A percentile compares a stretch with the other conserved stretches of the same genome.
Evolutionary conservation across 345 rosid genomes (phyloP).

Genomic region (Brassica juncea): DNA sequence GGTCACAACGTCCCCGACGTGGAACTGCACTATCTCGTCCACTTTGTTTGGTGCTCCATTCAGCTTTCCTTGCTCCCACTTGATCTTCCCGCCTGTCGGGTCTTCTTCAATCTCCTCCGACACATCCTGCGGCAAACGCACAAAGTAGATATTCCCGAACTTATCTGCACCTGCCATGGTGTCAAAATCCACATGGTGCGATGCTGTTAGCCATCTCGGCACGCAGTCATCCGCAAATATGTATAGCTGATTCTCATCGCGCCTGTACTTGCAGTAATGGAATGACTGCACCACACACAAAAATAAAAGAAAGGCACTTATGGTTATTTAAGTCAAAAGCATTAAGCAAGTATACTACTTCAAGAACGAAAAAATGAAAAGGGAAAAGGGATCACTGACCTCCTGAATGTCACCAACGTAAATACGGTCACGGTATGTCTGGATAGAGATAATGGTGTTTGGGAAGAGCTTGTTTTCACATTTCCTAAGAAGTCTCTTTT

Average conservation of each 20-base stretch:
- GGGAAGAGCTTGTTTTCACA: slow-evolving; percentile 97
- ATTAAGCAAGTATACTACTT: not conserved
- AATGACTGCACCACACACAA: slow-evolving; percentile 61
- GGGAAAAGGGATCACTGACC: slow-evolving; percentile 44
- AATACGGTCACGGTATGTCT: slow-evolving; percentile 91
- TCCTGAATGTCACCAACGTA: slow-evolving; percentile 96
- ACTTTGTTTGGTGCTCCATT: slow-evolving; percentile 97
- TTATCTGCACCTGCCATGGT: slow-evolving; percentile 97
- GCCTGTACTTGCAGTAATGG: slow-evolving; percentile 97
- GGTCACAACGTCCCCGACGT: slow-evolving; percentile 81
- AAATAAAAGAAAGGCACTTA: not conserved
- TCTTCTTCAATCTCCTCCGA: slow-evolving; percentile 98
- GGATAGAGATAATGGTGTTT: slow-evolving; percentile 70
- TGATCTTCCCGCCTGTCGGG: slow-evolving; percentile 96
- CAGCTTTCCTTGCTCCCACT: slow-evolving; percentile 98
- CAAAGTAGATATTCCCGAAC: slow-evolving; percentile 91
- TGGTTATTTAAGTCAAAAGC: not conserved
- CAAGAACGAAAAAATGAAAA: not conserved
- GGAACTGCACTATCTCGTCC: slow-evolving; percentile 95
- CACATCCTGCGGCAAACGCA: slow-evolving; percentile 83
- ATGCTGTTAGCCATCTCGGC: slow-evolving; percentile 96
- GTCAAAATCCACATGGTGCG: slow-evolving; percentile 89
- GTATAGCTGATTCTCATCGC: slow-evolving; percentile 95
- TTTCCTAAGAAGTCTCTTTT: slow-evolving; percentile 85
- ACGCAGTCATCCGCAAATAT: slow-evolving; percentile 94